Evolutionary conservation across 352 stramenopile genomes (phyloP), one percentile per base, ranked within the genome.

Genomic region (Poterioochromonas sp.): DNA sequence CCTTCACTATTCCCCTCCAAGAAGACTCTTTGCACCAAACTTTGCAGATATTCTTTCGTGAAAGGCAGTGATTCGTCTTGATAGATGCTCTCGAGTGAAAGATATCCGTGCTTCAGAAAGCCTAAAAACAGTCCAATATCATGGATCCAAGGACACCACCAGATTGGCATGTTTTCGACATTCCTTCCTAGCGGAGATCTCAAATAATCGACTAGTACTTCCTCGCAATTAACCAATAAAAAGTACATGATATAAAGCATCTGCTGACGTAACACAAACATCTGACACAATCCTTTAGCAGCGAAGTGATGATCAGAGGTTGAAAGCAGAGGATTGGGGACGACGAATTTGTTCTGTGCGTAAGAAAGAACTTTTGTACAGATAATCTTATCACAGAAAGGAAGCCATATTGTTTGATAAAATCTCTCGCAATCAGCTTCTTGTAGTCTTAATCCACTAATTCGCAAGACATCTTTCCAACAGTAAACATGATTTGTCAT

Each of bases 61-160:
- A 83, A 71, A 20, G 80, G 80, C n/a, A 83, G 76, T 29, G 60
- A 39, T 47, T 43, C 47, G 58, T 83, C 80, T 35, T 34, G 65
- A 22, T 69, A 51, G 63, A 83, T 83, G n/a, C 54, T 53, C 49
- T 83, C 81, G 8, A 83, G 44, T 68, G 78, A 76, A 62, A 83
- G 64, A 69, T 79, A 83, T n/a, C 80, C 80, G 68, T 83, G 79
- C 11, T 82, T 82, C 15, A 83, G 43, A 49, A 77, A 83, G 40
- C 80, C 80, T 15, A 89, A 80, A 62, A 93, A 80, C 29, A 93
- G 74, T 32, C 80, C 86, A 44, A 87, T 79, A 82, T 93, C 88
- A 77, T 93, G 88, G 78, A 92, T 88, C 86, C 84, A 90, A 34
- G 88, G 88, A 79, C 86, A 90, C 87, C 87, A 93, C 88, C 87